Base-by-base conservation (phyloP, 345 rosid genomes). In the Boechera retrofracta region DNA sequence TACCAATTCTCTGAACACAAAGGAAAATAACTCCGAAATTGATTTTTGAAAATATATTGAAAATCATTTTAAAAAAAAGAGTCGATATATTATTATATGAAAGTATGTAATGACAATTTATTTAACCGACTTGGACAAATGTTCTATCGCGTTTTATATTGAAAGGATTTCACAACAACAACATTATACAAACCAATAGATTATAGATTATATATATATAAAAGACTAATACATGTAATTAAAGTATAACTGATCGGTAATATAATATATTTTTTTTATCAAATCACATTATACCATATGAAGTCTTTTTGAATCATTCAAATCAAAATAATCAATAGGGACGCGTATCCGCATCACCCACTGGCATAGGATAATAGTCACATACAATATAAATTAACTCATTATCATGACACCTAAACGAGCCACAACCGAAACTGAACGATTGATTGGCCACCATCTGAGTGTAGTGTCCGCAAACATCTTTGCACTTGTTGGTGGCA, bases 361-460 rank as follows among this genome's bases (percentile, higher is more conserved):
- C 8, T 0, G 77, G 81, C 73, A 36, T 65, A 55, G 91, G 89
- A 48, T 80, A 81, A 69, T 91, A 89, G 71, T 84, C 83, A 75
- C 95, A 91, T 0, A 45, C n/a, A 33, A 89, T 76, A 63, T 85
- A 85, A 65, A 86, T 79, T 2, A 41, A 62, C 60, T 86, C 84
- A 32, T 89, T 88, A 26, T 69, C 71, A 57, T 62, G 73, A 82
- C 97, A 91, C 55, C 56, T 79, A 10, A 74, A 84, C 83, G 85
- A 82, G 33, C 91, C 94, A 73, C 97, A 91, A 0, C 97, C 97
- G 0, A 91, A 11, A 1, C 80, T 83, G 16, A 66, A 73, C 2
- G 94, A 85, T 65, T 85, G 57, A 16, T 84, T 77, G 77, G 94
- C 89, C 65, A 91, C 92, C 48, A 87, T 86, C 64, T 89, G 94